phyloP scores from a whole-genome alignment of 441 rosid genomes.

The Breynia disticha region DNA sequence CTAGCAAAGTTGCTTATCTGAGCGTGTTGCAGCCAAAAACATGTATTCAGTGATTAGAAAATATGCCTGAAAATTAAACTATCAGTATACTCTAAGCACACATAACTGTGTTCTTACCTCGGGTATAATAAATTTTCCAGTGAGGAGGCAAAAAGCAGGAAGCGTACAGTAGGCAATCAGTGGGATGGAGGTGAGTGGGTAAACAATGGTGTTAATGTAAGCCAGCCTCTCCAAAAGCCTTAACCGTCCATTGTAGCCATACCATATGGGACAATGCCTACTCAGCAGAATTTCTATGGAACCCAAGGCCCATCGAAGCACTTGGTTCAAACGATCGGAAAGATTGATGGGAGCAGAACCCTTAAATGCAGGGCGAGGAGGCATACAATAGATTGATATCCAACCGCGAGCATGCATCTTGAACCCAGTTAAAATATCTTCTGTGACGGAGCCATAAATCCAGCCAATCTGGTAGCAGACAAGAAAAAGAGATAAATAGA shows the following conservation, averaged over 20 bases:
- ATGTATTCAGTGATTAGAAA: neutral
- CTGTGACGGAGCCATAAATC: slow-evolving; percentile 97
- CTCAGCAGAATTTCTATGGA: slow-evolving; percentile 90
- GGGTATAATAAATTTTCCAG: slow-evolving; percentile 81
- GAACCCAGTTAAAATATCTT: slow-evolving; percentile 95
- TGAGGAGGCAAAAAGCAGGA: slow-evolving; percentile 93
- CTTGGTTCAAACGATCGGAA: slow-evolving; percentile 96
- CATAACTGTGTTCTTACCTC: slow-evolving; percentile 41
- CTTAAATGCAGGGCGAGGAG: slow-evolving; percentile 95
- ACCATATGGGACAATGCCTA: slow-evolving; percentile 98
- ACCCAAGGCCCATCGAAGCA: slow-evolving; percentile 96
- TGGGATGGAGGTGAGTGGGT: slow-evolving; percentile 89
- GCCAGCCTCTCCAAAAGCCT: slow-evolving; percentile 83
- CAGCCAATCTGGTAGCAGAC: slow-evolving; percentile 63
- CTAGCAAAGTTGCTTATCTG: slow-evolving; percentile 98
- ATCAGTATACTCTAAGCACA: neutral
- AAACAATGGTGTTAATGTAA: slow-evolving; percentile 86
- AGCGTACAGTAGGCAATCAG: slow-evolving; percentile 80
- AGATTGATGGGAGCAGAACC: slow-evolving; percentile 99
- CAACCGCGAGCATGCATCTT: slow-evolving; percentile 99
- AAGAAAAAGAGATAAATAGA: slow-evolving; percentile 3
- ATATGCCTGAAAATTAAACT: neutral
- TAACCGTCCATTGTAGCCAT: slow-evolving; percentile 74
- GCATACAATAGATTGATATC: slow-evolving; percentile 94
- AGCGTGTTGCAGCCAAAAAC: slow-evolving; percentile 11